These are phyloP conservation scores for Lodderomyces margitis DNA, from an alignment of 1,139 yeast species.

Conservation along the genomic window DNA sequence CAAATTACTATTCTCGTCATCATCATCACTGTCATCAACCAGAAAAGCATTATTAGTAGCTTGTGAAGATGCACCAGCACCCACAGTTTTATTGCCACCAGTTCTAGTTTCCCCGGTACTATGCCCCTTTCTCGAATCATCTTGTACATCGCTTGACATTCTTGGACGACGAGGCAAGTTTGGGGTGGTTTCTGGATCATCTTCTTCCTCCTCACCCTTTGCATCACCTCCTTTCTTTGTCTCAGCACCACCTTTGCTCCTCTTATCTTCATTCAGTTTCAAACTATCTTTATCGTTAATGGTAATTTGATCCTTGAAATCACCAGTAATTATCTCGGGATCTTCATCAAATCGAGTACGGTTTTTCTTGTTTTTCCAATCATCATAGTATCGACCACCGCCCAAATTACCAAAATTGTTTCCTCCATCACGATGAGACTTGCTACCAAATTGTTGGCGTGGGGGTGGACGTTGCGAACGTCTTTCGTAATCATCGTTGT, in stretches of 20 bases:
- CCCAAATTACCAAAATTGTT: slow-evolving; percentile 50
- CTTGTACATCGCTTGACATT: slow-evolving; percentile 7
- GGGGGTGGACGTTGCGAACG: not conserved
- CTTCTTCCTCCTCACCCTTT: slow-evolving; percentile 21
- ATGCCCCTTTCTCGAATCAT: slow-evolving; percentile 1
- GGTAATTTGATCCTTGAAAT: slow-evolving; percentile 54
- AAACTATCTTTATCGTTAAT: slow-evolving; percentile 41
- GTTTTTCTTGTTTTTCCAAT: slow-evolving; percentile 27
- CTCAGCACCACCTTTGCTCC: slow-evolving; percentile 13
- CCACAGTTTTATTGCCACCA: slow-evolving; percentile 12
- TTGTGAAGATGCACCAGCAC: slow-evolving; percentile 8
- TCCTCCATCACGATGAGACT: slow-evolving; percentile 14
- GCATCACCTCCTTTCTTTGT: slow-evolving; percentile 21
- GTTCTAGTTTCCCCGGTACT: slow-evolving; percentile 5
- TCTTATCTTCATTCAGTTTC: slow-evolving; percentile 24
- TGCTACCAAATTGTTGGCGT: slow-evolving; percentile 2
- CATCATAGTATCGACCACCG: slow-evolving; percentile 40
- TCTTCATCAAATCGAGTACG: slow-evolving; percentile 49
- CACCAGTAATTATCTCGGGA: slow-evolving; percentile 50
- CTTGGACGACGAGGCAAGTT: slow-evolving; percentile 32
- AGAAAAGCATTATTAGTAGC: slow-evolving; percentile 51
- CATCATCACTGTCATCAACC: slow-evolving; percentile 79
- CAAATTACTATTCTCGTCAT: slow-evolving; percentile 30
- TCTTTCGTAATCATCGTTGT: not conserved
- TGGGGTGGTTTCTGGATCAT: slow-evolving; percentile 37